Percentiles rank a stretch among this genome's conserved stretches.
Conservation (phyloP, 345 rosid genomes). For the Sisymbrium altissimum region DNA sequence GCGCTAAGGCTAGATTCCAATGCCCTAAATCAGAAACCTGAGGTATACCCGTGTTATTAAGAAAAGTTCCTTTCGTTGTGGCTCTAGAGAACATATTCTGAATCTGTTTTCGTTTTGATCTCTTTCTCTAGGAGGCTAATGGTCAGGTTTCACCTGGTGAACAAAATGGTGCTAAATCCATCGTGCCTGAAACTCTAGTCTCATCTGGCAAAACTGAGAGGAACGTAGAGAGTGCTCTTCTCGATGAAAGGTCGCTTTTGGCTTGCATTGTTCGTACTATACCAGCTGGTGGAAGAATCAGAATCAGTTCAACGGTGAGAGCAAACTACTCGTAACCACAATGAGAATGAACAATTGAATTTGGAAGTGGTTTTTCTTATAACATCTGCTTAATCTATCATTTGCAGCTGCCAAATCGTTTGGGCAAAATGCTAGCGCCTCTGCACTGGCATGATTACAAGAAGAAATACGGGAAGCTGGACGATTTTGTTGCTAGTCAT, state of each 20-base stretch:
- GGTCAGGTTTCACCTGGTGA: slow-evolving; percentile 52
- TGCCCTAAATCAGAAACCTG: slow-evolving; percentile 47
- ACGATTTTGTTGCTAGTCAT: slow-evolving; percentile 80
- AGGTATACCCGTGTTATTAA: slow-evolving; percentile 44
- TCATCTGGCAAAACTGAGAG: slow-evolving; percentile 44
- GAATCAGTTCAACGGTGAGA: slow-evolving; percentile 76
- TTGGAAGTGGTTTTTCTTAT: not conserved
- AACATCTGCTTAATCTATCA: slow-evolving; percentile 10
- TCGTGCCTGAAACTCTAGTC: slow-evolving; percentile 32
- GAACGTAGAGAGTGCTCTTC: slow-evolving; percentile 50
- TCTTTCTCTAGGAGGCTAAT: slow-evolving; percentile 48
- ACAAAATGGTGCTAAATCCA: slow-evolving; percentile 44
- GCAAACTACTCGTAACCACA: not conserved
- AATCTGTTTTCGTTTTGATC: slow-evolving; percentile 11
- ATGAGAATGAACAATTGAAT: not conserved
- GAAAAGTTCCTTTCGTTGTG: slow-evolving; percentile 5
- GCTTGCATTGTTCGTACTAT: slow-evolving; percentile 92
- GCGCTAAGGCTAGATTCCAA: slow-evolving; percentile 45
- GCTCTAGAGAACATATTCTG: not conserved
- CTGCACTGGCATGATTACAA: slow-evolving; percentile 95
- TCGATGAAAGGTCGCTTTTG: slow-evolving; percentile 85
- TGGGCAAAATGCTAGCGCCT: slow-evolving; percentile 97
- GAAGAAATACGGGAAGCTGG: slow-evolving; percentile 91
- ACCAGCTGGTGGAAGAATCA: slow-evolving; percentile 92
- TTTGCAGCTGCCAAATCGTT: slow-evolving; percentile 81